Evolutionary conservation across 805 yeast genomes (phyloP).

Genomic region (Wickerhamiella dianesei): DNA sequence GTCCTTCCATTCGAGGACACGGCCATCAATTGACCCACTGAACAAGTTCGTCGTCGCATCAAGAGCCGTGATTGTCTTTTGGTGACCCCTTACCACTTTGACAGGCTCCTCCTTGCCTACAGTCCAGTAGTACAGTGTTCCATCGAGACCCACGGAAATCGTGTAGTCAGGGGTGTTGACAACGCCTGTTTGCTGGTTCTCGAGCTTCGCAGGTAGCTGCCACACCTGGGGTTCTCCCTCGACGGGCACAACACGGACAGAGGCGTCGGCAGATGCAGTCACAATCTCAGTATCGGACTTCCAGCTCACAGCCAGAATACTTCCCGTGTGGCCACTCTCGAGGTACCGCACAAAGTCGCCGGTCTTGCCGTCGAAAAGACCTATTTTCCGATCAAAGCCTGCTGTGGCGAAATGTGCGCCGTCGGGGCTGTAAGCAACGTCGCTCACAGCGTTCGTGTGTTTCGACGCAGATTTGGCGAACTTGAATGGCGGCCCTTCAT

Average conservation of each 20-base stretch:
- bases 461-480: slow-evolving; percentile 58
- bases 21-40: slow-evolving; percentile 79
- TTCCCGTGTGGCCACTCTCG: slow-evolving; percentile 48
- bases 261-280: slow-evolving; percentile 73
- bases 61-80: slow-evolving; percentile 60
- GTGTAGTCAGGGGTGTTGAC: slow-evolving; percentile 44
- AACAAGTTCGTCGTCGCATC: slow-evolving; percentile 21
- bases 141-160: slow-evolving; percentile 56
- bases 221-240: slow-evolving; percentile 34
- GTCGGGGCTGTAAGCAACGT: slow-evolving; percentile 67
- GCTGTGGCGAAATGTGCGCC: slow-evolving; percentile 66
- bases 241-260: slow-evolving; percentile 53
- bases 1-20: slow-evolving; percentile 45
- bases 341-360: slow-evolving; percentile 56
- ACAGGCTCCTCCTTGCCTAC: slow-evolving; percentile 24
- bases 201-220: slow-evolving; percentile 35
- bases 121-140: slow-evolving; percentile 53
- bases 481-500: slow-evolving; percentile 88
- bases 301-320: slow-evolving; percentile 73
- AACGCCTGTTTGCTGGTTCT: slow-evolving; percentile 69
- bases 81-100: slow-evolving; percentile 56
- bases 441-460: slow-evolving; percentile 69
- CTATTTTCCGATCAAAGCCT: slow-evolving; percentile 71
- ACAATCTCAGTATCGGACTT: slow-evolving; percentile 41
- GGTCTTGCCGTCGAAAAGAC: slow-evolving; percentile 71